Conservation (phyloP, 75 land plant species). For the Pinus tabuliformis region DNA sequence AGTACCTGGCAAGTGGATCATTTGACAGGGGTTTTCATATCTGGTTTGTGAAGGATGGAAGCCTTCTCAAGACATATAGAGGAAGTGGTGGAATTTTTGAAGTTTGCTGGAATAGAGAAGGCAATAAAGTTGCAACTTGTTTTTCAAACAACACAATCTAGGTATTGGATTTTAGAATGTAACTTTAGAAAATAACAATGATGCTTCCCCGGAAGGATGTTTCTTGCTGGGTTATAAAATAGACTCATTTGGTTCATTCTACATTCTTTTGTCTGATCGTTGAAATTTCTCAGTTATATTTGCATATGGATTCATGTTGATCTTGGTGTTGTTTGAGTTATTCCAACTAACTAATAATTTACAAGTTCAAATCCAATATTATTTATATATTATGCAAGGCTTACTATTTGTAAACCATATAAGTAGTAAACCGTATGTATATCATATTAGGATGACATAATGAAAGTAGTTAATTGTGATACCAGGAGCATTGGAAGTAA, state of each 20-base stretch:
- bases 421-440: not conserved
- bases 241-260: not conserved
- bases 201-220: not conserved
- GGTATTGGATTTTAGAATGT: conserved; percentile 90
- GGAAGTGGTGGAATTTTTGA: conserved; percentile 95
- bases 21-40: conserved; percentile 84
- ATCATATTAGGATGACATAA: not conserved
- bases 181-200: not conserved
- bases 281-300: too few relatives aligned
- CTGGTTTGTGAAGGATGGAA: conserved; percentile 92
- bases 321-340: not conserved
- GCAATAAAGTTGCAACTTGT: conserved; percentile 95
- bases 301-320: too few relatives aligned
- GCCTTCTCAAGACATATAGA: conserved; percentile 79
- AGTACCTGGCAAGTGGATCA: conserved; percentile 94
- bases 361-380: not conserved
- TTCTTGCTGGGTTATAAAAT: not conserved
- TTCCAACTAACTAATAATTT: not conserved
- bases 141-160: conserved; percentile 88
- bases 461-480: not conserved
- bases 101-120: conserved; percentile 97
- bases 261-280: not conserved
- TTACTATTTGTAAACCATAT: not conserved
- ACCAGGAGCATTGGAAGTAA: not conserved
- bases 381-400: not conserved